Evolutionary conservation across 345 rosid species (phyloP).

Genomic region (Moringa oleifera): DNA sequence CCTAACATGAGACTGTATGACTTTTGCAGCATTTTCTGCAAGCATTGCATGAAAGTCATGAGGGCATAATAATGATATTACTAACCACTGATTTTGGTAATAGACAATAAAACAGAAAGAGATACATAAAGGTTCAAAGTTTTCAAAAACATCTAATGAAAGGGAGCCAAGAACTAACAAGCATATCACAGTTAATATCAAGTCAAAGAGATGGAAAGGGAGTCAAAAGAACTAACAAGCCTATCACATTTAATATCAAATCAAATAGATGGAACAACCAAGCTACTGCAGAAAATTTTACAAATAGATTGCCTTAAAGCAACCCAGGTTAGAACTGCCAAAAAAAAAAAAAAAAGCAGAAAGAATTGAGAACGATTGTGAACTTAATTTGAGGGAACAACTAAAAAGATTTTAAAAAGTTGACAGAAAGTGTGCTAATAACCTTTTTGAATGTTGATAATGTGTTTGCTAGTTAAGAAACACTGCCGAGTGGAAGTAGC

Average conservation of each 20-base stretch:
- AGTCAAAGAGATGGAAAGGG: too few relatives aligned
- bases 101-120: not conserved
- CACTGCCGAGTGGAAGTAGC: slow-evolving; percentile 23
- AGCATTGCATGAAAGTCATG: slow-evolving; percentile 13
- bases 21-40: slow-evolving; percentile 55
- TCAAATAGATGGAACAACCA: not conserved
- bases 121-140: not conserved
- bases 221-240: too few relatives aligned
- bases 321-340: not conserved
- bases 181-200: not conserved
- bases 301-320: not conserved
- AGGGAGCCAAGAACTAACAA: not conserved
- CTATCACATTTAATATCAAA: too few relatives aligned
- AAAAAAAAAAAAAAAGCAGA: too few relatives aligned
- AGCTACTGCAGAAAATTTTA: not conserved
- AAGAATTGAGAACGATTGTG: too few relatives aligned
- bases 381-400: too few relatives aligned
- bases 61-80: slow-evolving; percentile 5
- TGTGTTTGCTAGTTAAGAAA: slow-evolving; percentile 24
- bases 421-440: too few relatives aligned
- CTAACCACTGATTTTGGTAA: not conserved
- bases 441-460: slow-evolving; percentile 42
- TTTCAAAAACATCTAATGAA: too few relatives aligned
- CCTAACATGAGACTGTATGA: slow-evolving; percentile 63
- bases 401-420: too few relatives aligned